These are phyloP conservation scores for Mycosphaerella sp. DNA, from an alignment of 2,329 filamentous ascomycete genomes.

Conservation along the genomic window DNA sequence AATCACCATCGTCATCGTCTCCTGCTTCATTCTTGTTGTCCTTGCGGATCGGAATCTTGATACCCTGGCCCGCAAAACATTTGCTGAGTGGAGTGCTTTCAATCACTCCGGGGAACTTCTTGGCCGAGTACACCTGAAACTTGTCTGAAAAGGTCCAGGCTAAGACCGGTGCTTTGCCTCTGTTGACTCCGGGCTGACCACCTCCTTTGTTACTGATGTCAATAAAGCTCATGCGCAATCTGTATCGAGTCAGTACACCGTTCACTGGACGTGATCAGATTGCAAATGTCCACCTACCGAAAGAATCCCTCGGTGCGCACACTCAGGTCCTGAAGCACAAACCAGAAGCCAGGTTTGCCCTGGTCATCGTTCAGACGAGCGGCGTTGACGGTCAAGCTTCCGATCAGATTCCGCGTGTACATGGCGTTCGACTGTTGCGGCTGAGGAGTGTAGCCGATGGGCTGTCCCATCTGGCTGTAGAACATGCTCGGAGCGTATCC, in stretches of 20 bases:
- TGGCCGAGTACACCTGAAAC: constrained; percentile 92
- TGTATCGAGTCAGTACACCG: constrained; percentile 25
- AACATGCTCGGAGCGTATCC: constrained; percentile 17
- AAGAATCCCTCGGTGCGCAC: constrained; percentile 90
- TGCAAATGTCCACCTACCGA: constrained; percentile 51
- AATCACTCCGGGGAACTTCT: constrained; percentile 97
- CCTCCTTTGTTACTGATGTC: constrained; percentile 57
- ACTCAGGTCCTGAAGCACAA: constrained; percentile 89
- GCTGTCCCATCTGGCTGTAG: constrained; percentile 18
- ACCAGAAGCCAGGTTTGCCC: constrained; percentile 87
- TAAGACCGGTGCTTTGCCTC: constrained; percentile 70
- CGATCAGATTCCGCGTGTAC: constrained; percentile 93
- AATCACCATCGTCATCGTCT: constrained; percentile 38
- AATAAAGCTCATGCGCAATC: constrained; percentile 69
- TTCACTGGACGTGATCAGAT: background rate
- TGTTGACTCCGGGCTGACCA: constrained; percentile 52
- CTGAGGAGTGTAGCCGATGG: constrained; percentile 25
- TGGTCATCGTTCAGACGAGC: constrained; percentile 73
- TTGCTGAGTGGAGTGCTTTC: constrained; percentile 89
- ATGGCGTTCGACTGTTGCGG: constrained; percentile 59
- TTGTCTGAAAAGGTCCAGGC: constrained; percentile 79
- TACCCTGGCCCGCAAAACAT: constrained; percentile 85
- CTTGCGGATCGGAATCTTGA: constrained; percentile 94
- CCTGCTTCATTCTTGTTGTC: constrained; percentile 52
- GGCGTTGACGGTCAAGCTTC: constrained; percentile 81